Conservation (phyloP, 2,329 filamentous ascomycete genomes). For the Trichoderma arundinaceum region DNA sequence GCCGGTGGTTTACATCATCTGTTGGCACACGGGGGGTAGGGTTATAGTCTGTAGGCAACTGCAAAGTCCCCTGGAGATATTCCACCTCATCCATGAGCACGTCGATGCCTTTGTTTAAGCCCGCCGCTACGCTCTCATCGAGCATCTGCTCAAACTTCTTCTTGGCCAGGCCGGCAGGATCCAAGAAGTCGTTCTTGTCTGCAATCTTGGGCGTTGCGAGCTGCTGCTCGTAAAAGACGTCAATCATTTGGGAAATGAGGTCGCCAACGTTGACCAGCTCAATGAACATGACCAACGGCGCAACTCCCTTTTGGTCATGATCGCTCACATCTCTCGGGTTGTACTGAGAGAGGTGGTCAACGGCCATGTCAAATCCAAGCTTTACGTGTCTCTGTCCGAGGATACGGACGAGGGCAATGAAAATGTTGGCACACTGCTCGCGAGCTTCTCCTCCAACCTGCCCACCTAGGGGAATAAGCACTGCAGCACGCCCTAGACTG, state of each 20-base stretch:
- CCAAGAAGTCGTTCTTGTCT: constrained; percentile 92
- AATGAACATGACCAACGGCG: constrained; percentile 91
- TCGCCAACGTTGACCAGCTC: constrained; percentile 98
- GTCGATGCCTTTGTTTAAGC: constrained; percentile 96
- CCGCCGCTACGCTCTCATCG: constrained; percentile 93
- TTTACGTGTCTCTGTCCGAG: constrained; percentile 88
- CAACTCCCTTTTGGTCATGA: constrained; percentile 74
- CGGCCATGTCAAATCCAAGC: constrained; percentile 90
- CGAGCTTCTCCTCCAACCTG: constrained; percentile 81
- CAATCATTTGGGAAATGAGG: constrained; percentile 97
- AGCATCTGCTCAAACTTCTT: constrained; percentile 99
- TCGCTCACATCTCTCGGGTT: constrained; percentile 83
- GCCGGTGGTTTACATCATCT: constrained; percentile 15
- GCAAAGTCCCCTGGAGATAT: constrained; percentile 88
- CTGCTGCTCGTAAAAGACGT: constrained; percentile 98
- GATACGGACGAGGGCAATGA: constrained; percentile 81
- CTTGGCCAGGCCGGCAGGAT: constrained; percentile 90
- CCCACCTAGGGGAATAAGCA: constrained; percentile 80
- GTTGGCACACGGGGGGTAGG: constrained; percentile 53
- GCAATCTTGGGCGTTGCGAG: constrained; percentile 80
- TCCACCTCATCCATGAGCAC: constrained; percentile 98
- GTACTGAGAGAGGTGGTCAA: constrained; percentile 88
- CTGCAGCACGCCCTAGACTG: constrained; percentile 81
- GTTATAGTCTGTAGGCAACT: constrained; percentile 88
- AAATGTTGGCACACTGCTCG: constrained; percentile 88